These are phyloP conservation scores for Termitomyces sp. DNA, from an alignment of 768 basidiomycete species.

Conservation along the genomic window DNA sequence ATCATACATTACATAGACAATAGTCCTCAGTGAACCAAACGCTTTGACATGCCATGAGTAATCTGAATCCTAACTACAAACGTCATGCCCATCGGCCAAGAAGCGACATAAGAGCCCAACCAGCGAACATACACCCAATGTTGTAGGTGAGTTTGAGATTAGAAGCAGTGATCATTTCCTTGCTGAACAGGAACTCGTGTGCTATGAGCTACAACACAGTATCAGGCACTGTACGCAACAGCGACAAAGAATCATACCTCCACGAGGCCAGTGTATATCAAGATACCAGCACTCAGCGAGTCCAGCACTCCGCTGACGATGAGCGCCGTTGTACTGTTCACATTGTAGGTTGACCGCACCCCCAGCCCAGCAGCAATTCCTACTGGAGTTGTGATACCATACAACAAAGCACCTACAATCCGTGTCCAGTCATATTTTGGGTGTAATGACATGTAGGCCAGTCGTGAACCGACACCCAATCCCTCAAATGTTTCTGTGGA, in stretches of 20 bases:
- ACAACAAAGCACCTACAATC: conserved; percentile 55
- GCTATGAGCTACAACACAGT: conserved; percentile 60
- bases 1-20: no score
- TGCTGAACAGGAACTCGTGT: conserved; percentile 92
- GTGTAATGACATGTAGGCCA: conserved; percentile 74
- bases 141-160: conserved; percentile 65
- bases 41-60: no score
- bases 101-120: conserved; percentile 84
- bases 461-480: conserved; percentile 85
- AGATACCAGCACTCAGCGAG: conserved; percentile 79
- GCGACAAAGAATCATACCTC: background rate
- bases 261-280: conserved; percentile 68
- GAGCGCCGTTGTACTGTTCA: conserved; percentile 65
- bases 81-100: conserved; percentile 82
- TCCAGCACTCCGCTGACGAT: conserved; percentile 87
- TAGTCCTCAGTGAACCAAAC: no score
- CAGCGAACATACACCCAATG: conserved; percentile 66
- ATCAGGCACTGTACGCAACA: conserved; percentile 1
- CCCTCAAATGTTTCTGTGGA: conserved; percentile 87
- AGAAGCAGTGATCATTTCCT: conserved; percentile 73
- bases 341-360: conserved; percentile 75
- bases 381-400: conserved; percentile 78
- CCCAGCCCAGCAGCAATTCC: conserved; percentile 87
- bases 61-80: no score
- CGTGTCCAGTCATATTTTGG: conserved; percentile 53